Conservation (phyloP, 2,329 filamentous ascomycete genomes). For the Epichloe typhina region DNA sequence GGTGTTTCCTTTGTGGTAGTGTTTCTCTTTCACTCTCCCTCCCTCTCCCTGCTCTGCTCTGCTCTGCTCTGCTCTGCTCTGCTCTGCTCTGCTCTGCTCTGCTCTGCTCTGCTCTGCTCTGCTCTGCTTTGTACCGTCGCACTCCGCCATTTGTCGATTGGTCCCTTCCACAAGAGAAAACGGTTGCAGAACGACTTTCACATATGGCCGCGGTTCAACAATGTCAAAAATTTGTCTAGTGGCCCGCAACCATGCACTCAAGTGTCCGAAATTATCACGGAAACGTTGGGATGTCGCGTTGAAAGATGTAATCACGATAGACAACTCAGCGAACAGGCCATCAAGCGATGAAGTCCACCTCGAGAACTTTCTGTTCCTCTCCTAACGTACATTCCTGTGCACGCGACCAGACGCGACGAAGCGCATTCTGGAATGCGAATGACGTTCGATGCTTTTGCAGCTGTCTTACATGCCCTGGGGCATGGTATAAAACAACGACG, state of each 20-base stretch:
- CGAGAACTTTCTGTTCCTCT: no score
- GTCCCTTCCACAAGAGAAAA: no score
- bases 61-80: not conserved
- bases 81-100: not conserved
- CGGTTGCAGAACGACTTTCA: not conserved
- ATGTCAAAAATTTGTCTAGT: not conserved
- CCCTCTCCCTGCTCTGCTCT: not conserved
- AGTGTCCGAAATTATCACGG: not conserved
- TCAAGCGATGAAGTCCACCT: not conserved
- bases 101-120: not conserved
- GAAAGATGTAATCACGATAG: not conserved
- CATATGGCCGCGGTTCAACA: not conserved
- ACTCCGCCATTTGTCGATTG: not conserved
- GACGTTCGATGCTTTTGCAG: not conserved
- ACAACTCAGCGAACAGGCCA: not conserved
- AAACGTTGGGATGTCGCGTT: not conserved
- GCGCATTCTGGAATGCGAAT: not conserved
- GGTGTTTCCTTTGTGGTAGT: not conserved
- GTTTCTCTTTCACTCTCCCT: not conserved
- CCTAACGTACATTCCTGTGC: not conserved
- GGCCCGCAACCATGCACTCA: no score
- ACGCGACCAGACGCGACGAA: not conserved
- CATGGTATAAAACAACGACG: no score
- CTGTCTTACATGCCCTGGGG: no score
- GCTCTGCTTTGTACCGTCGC: not conserved